Base-by-base conservation (phyloP, 257 asterid species). In the Agastache rugosa region DNA sequence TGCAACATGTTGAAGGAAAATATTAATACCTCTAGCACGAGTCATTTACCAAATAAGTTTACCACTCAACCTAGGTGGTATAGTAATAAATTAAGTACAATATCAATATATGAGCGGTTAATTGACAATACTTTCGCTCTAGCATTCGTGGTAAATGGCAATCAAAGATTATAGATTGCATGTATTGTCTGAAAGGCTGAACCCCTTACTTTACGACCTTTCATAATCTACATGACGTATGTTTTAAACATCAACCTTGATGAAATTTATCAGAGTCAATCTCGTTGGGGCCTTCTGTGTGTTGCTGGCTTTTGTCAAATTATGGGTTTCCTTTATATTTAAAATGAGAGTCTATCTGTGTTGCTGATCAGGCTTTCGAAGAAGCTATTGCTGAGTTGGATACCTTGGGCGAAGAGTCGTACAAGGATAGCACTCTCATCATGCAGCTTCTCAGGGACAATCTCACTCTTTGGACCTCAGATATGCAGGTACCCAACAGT, bases 391-490 rank as follows among this genome's bases (percentile, higher is more conserved):
- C 89, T 50, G 91, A 88, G 79, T 72, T 88, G 85, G 93, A 86
- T 78, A 85, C 87, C 3, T 70, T 87, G 83, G 87, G 89, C 16
- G 91, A 85, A 70, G 89, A 87, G 61, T 86, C 93, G 4, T 85
- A 88, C 79, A 86, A 88, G 83, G 93, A 88, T 53, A 88, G 91
- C 93, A 85, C 93, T 56, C 89, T 86, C 31, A 88, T 88, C 85
- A 85, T 88, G 91, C 93, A 88, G 54, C 87, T 84, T 70, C 83
- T 87, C 69, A 83, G 91, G 85, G 92, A 87, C 83, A 87, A 87
- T 76, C 92, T 87, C 81, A 87, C 88, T 67, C 93, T 85, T 47
- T 87, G 93, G 93, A 85, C 93, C 84, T 86, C 93, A 0, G 89
- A 88, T 77, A 84, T 82, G 87, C 90, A 87, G 93, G 93, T 83